Percentiles rank a stretch among this genome's conserved stretches.
These are phyloP conservation scores for Ramaria rubella DNA, from an alignment of 768 basidiomycete genomes.

Conservation along the genomic window DNA sequence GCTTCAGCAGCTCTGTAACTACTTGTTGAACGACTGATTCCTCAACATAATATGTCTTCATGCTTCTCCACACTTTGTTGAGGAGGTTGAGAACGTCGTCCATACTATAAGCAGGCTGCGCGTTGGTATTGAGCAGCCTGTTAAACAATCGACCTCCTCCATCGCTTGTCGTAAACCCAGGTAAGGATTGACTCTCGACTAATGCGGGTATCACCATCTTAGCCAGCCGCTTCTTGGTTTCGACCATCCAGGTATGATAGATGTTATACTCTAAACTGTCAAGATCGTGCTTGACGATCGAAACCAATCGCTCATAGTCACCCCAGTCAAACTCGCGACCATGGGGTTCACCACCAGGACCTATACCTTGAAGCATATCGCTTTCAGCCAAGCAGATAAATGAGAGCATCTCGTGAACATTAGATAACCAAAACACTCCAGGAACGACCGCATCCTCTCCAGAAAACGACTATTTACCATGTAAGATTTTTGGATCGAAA, in stretches of 20 bases:
- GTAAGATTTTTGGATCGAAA: conserved; percentile 13
- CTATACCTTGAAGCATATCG: conserved; percentile 97
- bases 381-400: conserved; percentile 99
- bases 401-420: conserved; percentile 98
- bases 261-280: conserved; percentile 99
- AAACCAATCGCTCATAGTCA: conserved; percentile 92
- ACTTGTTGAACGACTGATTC: conserved; percentile 95
- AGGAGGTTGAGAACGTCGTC: conserved; percentile 95
- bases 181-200: conserved; percentile 95
- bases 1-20: conserved; percentile 87
- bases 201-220: conserved; percentile 99
- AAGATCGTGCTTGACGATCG: conserved; percentile 98
- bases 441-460: conserved; percentile 95
- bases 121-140: conserved; percentile 80
- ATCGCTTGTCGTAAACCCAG: conserved; percentile 95
- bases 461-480: conserved; percentile 59
- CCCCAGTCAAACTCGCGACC: conserved; percentile 94
- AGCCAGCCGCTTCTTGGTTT: conserved; percentile 89
- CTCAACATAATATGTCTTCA: conserved; percentile 99
- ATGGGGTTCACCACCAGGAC: conserved; percentile 88
- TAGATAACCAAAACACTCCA: conserved; percentile 99
- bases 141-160: conserved; percentile 92
- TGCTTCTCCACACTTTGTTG: conserved; percentile 96
- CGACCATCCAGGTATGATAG: conserved; percentile 99
- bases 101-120: conserved; percentile 90